These are phyloP conservation scores for Suhomyces guaymorum DNA, from an alignment of 1,139 yeast genomes.

Conservation along the genomic window DNA sequence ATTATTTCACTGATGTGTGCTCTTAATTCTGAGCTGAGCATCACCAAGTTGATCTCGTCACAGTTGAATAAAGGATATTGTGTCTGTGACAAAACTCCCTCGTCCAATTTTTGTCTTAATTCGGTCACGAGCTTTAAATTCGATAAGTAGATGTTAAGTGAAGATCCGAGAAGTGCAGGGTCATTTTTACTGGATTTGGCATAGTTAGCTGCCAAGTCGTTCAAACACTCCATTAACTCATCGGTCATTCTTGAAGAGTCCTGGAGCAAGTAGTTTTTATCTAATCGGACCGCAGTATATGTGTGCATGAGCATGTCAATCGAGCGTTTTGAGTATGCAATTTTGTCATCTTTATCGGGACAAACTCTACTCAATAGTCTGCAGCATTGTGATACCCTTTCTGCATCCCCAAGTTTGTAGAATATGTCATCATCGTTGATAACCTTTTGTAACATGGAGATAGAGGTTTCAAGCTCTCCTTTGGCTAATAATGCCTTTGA, in stretches of 20 bases:
- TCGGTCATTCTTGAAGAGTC: conserved; percentile 37
- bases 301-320: conserved; percentile 39
- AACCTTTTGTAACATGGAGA: conserved; percentile 31
- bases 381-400: conserved; percentile 44
- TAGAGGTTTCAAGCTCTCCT: conserved; percentile 37
- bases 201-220: conserved; percentile 36
- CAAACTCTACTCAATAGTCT: conserved; percentile 37
- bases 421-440: conserved; percentile 42
- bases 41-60: conserved; percentile 29
- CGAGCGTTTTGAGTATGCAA: conserved; percentile 41
- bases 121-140: conserved; percentile 32
- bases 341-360: conserved; percentile 28
- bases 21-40: conserved; percentile 42
- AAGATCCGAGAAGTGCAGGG: conserved; percentile 20
- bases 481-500: conserved; percentile 46
- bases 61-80: conserved; percentile 43
- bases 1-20: conserved; percentile 65
- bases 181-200: conserved; percentile 23
- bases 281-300: conserved; percentile 30
- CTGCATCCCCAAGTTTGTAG: conserved; percentile 46
- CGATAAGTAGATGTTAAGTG: conserved; percentile 42
- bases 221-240: conserved; percentile 37
- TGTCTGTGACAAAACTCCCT: conserved; percentile 26
- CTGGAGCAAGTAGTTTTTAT: conserved; percentile 28
- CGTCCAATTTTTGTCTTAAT: conserved; percentile 23